These are phyloP conservation scores for Wickerhamomyces xylosicus DNA, from an alignment of 805 yeast species.

Conservation along the genomic window DNA sequence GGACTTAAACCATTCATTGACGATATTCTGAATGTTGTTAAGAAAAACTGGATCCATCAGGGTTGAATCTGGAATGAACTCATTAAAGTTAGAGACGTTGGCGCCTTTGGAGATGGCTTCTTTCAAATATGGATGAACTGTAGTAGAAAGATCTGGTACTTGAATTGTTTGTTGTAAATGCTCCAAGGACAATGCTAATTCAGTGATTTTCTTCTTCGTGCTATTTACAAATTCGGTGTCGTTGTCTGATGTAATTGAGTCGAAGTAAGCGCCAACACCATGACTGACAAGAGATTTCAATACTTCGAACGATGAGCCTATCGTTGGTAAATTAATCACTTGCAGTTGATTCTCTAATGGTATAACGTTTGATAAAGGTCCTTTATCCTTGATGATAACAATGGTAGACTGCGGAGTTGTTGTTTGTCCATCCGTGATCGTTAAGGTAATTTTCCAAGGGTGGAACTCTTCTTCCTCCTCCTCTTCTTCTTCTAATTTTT, in stretches of 20 bases:
- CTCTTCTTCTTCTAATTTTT: too few species aligned
- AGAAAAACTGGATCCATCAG: slow-evolving; percentile 44
- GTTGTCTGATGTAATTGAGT: slow-evolving; percentile 27
- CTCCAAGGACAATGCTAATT: slow-evolving; percentile 54
- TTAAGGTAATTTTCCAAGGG: slow-evolving; percentile 9
- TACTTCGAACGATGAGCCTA: slow-evolving; percentile 31
- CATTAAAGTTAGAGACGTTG: slow-evolving; percentile 12
- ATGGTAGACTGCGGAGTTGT: slow-evolving; percentile 17
- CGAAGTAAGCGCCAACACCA: slow-evolving; percentile 66
- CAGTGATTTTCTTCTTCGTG: slow-evolving; percentile 57
- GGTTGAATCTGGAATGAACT: slow-evolving; percentile 25
- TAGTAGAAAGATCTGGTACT: slow-evolving; percentile 48
- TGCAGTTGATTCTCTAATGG: slow-evolving; percentile 25
- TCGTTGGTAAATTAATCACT: slow-evolving; percentile 24
- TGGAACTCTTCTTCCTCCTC: not conserved
- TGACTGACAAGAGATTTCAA: slow-evolving; percentile 48
- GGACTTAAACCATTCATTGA: slow-evolving; percentile 64
- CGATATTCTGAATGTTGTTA: slow-evolving; percentile 59
- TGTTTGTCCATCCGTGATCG: slow-evolving; percentile 4
- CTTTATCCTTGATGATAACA: slow-evolving; percentile 34
- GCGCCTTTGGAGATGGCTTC: slow-evolving; percentile 28
- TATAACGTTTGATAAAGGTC: slow-evolving; percentile 14
- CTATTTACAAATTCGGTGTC: slow-evolving; percentile 27
- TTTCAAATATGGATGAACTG: slow-evolving; percentile 42
- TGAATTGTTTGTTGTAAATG: slow-evolving; percentile 60